Evolutionary conservation across 768 basidiomycete genomes (phyloP).

Genomic region (Glaciozyma martinii): DNA sequence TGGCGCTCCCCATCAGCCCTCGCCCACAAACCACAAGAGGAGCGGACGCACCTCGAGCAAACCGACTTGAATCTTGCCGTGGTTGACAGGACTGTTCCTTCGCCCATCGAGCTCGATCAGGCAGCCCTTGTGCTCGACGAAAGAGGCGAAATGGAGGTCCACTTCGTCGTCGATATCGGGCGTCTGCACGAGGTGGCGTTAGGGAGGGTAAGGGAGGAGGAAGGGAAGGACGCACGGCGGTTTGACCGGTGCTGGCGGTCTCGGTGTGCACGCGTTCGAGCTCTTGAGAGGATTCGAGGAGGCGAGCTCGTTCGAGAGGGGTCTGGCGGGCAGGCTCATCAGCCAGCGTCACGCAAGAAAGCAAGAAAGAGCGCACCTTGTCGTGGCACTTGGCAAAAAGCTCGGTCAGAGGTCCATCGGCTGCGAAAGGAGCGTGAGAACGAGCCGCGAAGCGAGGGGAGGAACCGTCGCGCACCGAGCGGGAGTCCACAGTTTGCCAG

Average conservation of each 20-base stretch:
- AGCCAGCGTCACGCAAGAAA: background rate
- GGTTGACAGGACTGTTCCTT: slow-evolving; percentile 68
- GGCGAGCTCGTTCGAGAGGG: slow-evolving; percentile 20
- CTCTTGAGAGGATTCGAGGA: slow-evolving; percentile 10
- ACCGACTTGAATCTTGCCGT: slow-evolving; percentile 34
- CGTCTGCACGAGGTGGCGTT: slow-evolving; percentile 64
- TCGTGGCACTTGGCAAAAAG: slow-evolving; percentile 18
- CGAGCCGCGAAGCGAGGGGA: background rate
- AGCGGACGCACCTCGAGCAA: slow-evolving; percentile 21
- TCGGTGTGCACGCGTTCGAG: slow-evolving; percentile 21
- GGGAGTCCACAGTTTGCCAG: slow-evolving; percentile 62
- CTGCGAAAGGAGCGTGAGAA: slow-evolving; percentile 2
- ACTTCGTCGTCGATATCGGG: slow-evolving; percentile 58
- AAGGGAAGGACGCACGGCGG: slow-evolving; percentile 52
- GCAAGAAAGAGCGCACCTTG: slow-evolving; percentile 11
- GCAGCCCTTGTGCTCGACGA: slow-evolving; percentile 48
- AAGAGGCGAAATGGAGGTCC: slow-evolving; percentile 78
- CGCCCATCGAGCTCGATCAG: slow-evolving; percentile 79
- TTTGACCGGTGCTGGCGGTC: slow-evolving; percentile 18
- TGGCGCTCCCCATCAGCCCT: slow-evolving; percentile 36
- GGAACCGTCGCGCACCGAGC: slow-evolving; percentile 37
- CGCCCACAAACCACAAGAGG: background rate
- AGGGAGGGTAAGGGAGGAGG: slow-evolving; percentile 20
- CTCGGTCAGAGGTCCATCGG: slow-evolving; percentile 20
- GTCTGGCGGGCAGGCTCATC: background rate